These are phyloP conservation scores for Bipolaris cookei DNA, from an alignment of 2,329 filamentous ascomycete species.

Conservation along the genomic window DNA sequence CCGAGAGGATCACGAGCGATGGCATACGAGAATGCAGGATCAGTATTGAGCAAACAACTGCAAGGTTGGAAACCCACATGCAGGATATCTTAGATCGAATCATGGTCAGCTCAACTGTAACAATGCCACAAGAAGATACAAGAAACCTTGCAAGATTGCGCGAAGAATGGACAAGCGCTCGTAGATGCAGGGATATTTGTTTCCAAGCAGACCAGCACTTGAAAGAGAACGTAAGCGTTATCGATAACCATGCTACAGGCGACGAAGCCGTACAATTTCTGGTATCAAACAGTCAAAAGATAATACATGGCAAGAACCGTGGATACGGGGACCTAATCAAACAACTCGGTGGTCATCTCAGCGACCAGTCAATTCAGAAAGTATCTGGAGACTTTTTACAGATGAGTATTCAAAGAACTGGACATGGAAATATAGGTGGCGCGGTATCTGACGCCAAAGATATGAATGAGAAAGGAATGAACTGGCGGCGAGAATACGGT, in stretches of 20 bases:
- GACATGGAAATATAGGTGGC: not conserved
- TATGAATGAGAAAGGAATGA: not conserved
- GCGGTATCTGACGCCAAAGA: not conserved
- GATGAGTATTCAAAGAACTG: not conserved
- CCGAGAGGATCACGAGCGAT: not conserved
- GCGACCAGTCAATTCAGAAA: not conserved
- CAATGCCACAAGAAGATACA: not conserved
- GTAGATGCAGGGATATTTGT: not conserved
- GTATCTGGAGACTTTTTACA: not conserved
- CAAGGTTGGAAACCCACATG: not conserved
- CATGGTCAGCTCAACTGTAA: not conserved
- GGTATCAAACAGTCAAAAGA: not conserved
- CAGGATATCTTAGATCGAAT: not conserved
- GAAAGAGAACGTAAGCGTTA: not conserved
- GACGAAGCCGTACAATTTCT: conserved; percentile 1
- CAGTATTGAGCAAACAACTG: not conserved
- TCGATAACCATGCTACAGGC: not conserved
- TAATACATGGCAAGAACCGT: conserved; percentile 1
- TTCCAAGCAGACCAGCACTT: not conserved
- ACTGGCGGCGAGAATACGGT: not conserved
- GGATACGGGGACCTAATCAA: not conserved
- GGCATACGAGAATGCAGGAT: not conserved
- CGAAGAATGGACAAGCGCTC: not conserved
- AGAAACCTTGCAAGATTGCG: not conserved
- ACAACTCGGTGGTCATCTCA: not conserved